phyloP scores from a whole-genome alignment of 192 early-diverging fungal species.

The Powellomyces hirtus region DNA sequence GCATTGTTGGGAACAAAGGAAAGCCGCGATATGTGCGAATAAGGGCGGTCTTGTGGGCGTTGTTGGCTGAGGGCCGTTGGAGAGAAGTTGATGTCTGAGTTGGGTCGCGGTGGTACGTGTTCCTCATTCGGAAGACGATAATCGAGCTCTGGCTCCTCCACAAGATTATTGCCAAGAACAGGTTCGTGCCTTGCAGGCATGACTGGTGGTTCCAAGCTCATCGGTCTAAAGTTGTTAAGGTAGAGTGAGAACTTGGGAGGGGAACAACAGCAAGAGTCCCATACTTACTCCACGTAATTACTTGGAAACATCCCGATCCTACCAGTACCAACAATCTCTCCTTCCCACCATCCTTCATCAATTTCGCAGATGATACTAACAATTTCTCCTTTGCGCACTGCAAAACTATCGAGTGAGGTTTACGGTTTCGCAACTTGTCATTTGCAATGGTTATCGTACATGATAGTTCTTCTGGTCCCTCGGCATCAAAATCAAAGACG shows the following conservation, averaged over 20 bases:
- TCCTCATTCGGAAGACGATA: no score
- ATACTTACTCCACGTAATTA: conserved; percentile 80
- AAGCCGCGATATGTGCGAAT: conserved; percentile 19
- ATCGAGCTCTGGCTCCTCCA: no score
- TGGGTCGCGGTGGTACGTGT: not conserved
- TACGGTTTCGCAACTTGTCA: not conserved
- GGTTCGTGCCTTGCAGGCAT: no score
- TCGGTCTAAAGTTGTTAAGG: no score
- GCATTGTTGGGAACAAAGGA: conserved; percentile 15
- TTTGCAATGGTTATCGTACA: conserved; percentile 18
- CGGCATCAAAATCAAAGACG: conserved; percentile 78
- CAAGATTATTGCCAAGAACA: no score
- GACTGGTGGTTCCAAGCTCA: no score
- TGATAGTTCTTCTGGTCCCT: conserved; percentile 73
- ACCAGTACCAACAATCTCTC: conserved; percentile 71
- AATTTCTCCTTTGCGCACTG: conserved; percentile 81
- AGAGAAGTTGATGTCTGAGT: not conserved
- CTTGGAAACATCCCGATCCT: conserved; percentile 87
- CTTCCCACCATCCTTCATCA: conserved; percentile 95
- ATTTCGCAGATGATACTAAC: conserved; percentile 82
- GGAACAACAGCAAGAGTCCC: no score
- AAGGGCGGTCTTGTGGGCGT: conserved; percentile 22
- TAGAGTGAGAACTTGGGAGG: no score
- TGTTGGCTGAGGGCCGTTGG: conserved; percentile 5
- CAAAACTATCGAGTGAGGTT: not conserved